phyloP scores from a whole-genome alignment of 768 basidiomycete species.

The Amanita exitialis region DNA sequence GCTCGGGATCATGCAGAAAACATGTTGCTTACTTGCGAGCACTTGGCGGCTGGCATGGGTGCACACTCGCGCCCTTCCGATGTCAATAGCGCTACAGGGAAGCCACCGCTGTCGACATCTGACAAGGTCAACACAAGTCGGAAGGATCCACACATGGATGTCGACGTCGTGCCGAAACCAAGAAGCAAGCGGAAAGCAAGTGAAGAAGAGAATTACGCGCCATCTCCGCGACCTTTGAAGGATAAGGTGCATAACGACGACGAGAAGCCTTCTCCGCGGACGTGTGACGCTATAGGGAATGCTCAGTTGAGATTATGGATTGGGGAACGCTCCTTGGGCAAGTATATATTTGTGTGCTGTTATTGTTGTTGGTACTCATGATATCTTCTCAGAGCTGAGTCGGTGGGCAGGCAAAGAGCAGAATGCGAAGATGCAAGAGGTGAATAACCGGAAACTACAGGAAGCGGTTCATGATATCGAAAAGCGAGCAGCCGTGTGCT shows the following conservation, averaged over 20 bases:
- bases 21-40: constrained; percentile 59
- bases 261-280: constrained; percentile 7
- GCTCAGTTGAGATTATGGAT: constrained; percentile 62
- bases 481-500: neutral
- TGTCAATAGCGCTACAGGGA: neutral
- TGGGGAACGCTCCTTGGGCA: constrained; percentile 59
- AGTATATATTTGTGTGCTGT: constrained; percentile 12
- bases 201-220: neutral
- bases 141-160: constrained; percentile 6
- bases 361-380: constrained; percentile 1
- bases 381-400: constrained; percentile 38
- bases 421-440: constrained; percentile 1
- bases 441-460: neutral
- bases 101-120: constrained; percentile 3
- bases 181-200: constrained; percentile 2
- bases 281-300: constrained; percentile 39
- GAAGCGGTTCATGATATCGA: neutral
- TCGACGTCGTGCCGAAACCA: neutral
- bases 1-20: constrained; percentile 56
- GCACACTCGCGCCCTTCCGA: constrained; percentile 24
- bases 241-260: constrained; percentile 4
- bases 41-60: constrained; percentile 63
- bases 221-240: constrained; percentile 1
- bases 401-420: constrained; percentile 41
- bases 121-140: constrained; percentile 8